These are phyloP conservation scores for Nicotiana otophora DNA, from an alignment of 257 asterid genomes.

Conservation along the genomic window DNA sequence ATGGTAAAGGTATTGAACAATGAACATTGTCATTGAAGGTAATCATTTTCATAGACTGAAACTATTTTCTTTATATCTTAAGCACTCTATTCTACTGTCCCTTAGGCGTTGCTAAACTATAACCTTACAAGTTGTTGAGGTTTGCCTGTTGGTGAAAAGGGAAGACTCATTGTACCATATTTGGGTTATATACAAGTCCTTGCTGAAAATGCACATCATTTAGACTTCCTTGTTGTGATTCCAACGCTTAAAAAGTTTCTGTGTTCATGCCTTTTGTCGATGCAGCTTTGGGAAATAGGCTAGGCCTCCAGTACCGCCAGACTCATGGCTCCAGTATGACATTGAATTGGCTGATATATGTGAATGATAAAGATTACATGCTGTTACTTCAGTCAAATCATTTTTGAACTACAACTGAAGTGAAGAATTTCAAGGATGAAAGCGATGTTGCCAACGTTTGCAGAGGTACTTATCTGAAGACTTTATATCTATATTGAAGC, in stretches of 20 bases:
- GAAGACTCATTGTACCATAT: too few species aligned
- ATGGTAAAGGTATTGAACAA: too few species aligned
- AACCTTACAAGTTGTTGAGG: not conserved
- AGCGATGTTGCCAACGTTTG: not conserved
- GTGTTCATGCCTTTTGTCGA: not conserved
- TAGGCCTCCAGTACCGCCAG: not conserved
- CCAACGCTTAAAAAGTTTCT: not conserved
- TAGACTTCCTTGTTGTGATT: not conserved
- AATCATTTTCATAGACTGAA: not conserved
- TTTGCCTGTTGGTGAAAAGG: too few species aligned
- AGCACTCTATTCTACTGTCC: not conserved
- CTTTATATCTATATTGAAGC: too few species aligned
- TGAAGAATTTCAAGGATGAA: not conserved
- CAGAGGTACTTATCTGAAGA: too few species aligned
- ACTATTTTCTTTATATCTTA: not conserved
- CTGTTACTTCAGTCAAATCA: not conserved
- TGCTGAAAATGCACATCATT: not conserved
- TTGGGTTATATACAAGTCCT: not conserved
- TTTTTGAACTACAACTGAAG: too few species aligned
- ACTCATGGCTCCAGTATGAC: slow-evolving; percentile 13
- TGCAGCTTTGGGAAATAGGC: not conserved
- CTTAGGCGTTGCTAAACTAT: not conserved
- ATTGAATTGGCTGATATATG: slow-evolving; percentile 12
- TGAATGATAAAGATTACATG: not conserved
- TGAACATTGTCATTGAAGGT: too few species aligned